phyloP scores from a whole-genome alignment of 768 basidiomycete genomes.

The Daedalea quercina region DNA sequence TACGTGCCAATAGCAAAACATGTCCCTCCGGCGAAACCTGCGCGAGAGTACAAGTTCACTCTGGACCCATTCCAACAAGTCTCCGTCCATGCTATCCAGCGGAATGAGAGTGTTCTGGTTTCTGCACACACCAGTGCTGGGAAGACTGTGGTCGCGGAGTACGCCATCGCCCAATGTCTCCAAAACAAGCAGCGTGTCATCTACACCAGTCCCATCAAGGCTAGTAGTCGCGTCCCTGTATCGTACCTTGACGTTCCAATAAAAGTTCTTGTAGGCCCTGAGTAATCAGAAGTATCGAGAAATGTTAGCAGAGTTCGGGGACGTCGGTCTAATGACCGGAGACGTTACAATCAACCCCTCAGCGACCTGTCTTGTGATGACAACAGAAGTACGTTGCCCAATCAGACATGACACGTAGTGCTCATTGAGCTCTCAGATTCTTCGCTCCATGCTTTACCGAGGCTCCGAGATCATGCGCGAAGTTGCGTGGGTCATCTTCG shows the following conservation, averaged over 20 bases:
- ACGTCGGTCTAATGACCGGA: slow-evolving; percentile 98
- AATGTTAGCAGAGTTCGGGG: slow-evolving; percentile 94
- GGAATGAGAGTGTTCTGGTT: slow-evolving; percentile 95
- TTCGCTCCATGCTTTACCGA: slow-evolving; percentile 97
- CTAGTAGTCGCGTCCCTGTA: slow-evolving; percentile 32
- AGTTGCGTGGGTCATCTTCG: slow-evolving; percentile 99
- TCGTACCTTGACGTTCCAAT: neutral
- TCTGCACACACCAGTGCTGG: slow-evolving; percentile 99
- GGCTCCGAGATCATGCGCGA: slow-evolving; percentile 99
- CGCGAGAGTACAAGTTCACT: slow-evolving; percentile 90
- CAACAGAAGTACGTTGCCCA: slow-evolving; percentile 71
- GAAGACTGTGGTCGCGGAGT: slow-evolving; percentile 99
- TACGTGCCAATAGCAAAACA: slow-evolving; percentile 90
- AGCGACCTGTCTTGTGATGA: slow-evolving; percentile 98
- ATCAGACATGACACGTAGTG: neutral
- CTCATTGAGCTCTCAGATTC: slow-evolving; percentile 51
- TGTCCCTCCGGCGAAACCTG: slow-evolving; percentile 86
- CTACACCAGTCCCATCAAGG: slow-evolving; percentile 99
- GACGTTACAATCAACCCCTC: slow-evolving; percentile 98
- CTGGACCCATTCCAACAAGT: slow-evolving; percentile 97
- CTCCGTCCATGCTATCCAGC: slow-evolving; percentile 89
- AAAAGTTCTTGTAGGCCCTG: slow-evolving; percentile 58
- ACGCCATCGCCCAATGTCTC: slow-evolving; percentile 96
- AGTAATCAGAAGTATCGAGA: slow-evolving; percentile 99
- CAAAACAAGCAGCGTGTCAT: slow-evolving; percentile 93